Evolutionary conservation across 805 yeast genomes (phyloP), one percentile per base, ranked within the genome.

Genomic region (Yamadazyma sp.): DNA sequence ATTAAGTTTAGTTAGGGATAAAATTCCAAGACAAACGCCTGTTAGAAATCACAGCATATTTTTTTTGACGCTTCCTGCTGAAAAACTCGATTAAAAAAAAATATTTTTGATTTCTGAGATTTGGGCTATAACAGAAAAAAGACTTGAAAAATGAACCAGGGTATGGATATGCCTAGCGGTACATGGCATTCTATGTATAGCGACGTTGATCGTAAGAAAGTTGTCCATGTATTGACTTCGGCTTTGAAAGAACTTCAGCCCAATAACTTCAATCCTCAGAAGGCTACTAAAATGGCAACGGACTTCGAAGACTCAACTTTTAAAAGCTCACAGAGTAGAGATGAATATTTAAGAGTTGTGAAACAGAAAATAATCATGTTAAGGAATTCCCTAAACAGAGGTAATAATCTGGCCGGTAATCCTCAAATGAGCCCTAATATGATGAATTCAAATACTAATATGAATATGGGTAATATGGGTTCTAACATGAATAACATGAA

Each of bases 291-390:
- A 21, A 56, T 78, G 47, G 87, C 88, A 4, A 82, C 78, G 47
- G 86, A 82, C 49, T 82, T 80, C 46, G 93, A 83, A 52, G 75
- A 78, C 39, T 76, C 70, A 46, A 74, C 86, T 16, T 82, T 70
- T 52, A 68, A 70, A 37, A 77, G 77, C 38, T 69, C 86, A 9
- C 67, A 69, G 7, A 64, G 75, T 14, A 76, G 77, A 45, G 75
- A 73, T 35, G 80, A 78, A 41, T 83, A 83, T 50, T 68, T 52
- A 53, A 62, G 50, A 47, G 56, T 64, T 42, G 66, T 55, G 52
- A 65, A 56, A 47, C 62, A 57, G 43, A 64, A 69, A 52, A 51
- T 66, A 39, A 47, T 58, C 24, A 65, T 60, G 45, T 52, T 63
- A 36, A 50, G 55, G 35, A 39, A 36, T 28, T 51, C 53, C 11